These are phyloP conservation scores for Mrakia blollopis DNA, from an alignment of 768 basidiomycete genomes.

Conservation along the genomic window DNA sequence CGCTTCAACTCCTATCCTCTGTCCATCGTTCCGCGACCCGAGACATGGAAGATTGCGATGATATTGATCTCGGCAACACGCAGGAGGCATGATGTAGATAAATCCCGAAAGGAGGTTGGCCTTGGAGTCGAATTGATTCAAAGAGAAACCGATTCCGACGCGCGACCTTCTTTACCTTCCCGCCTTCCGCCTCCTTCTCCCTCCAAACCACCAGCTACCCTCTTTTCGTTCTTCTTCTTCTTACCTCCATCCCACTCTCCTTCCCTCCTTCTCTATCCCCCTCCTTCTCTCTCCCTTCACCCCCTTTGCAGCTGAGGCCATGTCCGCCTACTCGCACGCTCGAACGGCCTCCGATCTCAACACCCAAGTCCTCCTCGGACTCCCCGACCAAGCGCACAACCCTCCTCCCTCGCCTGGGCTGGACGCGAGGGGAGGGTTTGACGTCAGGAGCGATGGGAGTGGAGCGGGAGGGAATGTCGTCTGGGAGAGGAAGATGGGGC, in stretches of 20 bases:
- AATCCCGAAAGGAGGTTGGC: no score
- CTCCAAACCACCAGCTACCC: background rate
- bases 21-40: background rate
- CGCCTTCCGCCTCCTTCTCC: background rate
- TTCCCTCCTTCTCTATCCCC: background rate
- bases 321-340: conserved; percentile 30
- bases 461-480: background rate
- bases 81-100: no score
- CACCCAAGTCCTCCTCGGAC: conserved; percentile 25
- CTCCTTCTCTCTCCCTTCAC: background rate
- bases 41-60: background rate
- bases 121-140: background rate
- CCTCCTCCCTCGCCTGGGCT: conserved; percentile 29
- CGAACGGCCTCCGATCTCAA: conserved; percentile 29
- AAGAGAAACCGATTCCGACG: background rate
- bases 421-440: conserved; percentile 1
- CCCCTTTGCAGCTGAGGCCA: no score
- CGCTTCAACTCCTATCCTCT: background rate
- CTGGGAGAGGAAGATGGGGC: conserved; percentile 51
- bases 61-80: background rate
- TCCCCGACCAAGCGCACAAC: conserved; percentile 19
- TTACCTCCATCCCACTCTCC: background rate
- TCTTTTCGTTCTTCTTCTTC: background rate
- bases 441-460: background rate
- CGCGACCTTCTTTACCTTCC: conserved; percentile 13